Evolutionary conservation across 345 rosid species (phyloP).

Genomic region (Ceriops decandra): DNA sequence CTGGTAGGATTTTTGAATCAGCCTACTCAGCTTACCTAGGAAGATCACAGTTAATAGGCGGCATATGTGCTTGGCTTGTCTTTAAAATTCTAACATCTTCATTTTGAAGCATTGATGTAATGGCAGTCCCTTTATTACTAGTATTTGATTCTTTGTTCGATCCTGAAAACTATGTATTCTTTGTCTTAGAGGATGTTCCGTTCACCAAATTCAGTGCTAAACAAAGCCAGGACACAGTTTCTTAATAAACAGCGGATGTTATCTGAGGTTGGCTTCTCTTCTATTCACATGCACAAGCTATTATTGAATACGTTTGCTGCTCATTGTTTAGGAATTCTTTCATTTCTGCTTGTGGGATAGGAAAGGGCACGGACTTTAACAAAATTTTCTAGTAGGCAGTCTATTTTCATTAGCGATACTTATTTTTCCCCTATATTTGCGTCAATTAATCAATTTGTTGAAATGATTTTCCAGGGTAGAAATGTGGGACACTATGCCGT

Average conservation of each 20-base stretch:
- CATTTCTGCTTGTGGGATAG: no score
- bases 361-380: no score
- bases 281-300: neutral
- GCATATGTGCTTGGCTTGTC: no score
- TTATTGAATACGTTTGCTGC: no score
- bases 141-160: neutral
- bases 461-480: conserved; percentile 38
- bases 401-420: no score
- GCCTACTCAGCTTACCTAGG: no score
- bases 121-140: neutral
- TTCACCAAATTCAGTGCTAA: conserved; percentile 75
- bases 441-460: neutral
- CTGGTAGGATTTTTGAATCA: no score
- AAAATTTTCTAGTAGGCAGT: no score
- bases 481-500: conserved; percentile 51
- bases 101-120: neutral
- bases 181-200: conserved; percentile 59
- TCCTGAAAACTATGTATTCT: neutral
- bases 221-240: conserved; percentile 84
- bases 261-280: conserved; percentile 45
- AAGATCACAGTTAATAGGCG: no score
- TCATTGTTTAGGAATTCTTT: no score
- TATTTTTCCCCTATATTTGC: neutral
- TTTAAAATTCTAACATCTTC: neutral
- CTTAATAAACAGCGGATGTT: conserved; percentile 82